Conservation (phyloP, 768 basidiomycete species). For the Hygrocybe coccinea region DNA sequence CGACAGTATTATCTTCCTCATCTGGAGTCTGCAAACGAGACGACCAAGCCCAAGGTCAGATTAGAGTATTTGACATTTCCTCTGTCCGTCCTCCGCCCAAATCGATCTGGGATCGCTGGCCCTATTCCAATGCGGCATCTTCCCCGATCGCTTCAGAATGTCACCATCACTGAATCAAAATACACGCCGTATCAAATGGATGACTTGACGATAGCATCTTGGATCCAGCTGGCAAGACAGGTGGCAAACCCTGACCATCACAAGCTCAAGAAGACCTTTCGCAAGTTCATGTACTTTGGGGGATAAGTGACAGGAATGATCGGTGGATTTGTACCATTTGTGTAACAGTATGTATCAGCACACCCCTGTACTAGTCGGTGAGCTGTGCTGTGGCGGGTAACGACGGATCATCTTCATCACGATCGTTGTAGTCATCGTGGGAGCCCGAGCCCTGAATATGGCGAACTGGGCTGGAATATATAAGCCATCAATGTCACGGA, state of each 20-base stretch:
- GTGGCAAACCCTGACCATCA: slow-evolving; percentile 49
- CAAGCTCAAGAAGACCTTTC: slow-evolving; percentile 61
- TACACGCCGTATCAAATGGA: slow-evolving; percentile 67
- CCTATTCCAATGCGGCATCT: slow-evolving; percentile 55
- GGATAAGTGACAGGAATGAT: too few species aligned
- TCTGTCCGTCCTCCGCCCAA: too few species aligned
- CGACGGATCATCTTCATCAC: too few species aligned
- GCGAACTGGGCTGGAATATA: slow-evolving; percentile 7
- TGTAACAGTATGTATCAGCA: slow-evolving; percentile 18
- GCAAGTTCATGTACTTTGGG: slow-evolving; percentile 68
- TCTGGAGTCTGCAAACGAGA: too few species aligned
- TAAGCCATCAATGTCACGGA: slow-evolving; percentile 3
- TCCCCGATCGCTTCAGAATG: slow-evolving; percentile 44
- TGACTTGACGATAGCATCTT: slow-evolving; percentile 76
- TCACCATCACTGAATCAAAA: slow-evolving; percentile 39
- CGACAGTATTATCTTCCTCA: too few species aligned
- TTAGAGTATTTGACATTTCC: too few species aligned
- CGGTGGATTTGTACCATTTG: too few species aligned
- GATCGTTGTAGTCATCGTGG: too few species aligned
- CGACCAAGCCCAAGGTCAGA: too few species aligned
- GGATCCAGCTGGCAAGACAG: slow-evolving; percentile 61
- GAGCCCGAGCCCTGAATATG: neutral
- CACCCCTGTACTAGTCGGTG: too few species aligned
- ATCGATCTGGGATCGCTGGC: too few species aligned
- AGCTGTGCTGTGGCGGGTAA: too few species aligned